Evolutionary conservation across 129 eudicot genomes (phyloP).

Genomic region (Pittosporum tobira): DNA sequence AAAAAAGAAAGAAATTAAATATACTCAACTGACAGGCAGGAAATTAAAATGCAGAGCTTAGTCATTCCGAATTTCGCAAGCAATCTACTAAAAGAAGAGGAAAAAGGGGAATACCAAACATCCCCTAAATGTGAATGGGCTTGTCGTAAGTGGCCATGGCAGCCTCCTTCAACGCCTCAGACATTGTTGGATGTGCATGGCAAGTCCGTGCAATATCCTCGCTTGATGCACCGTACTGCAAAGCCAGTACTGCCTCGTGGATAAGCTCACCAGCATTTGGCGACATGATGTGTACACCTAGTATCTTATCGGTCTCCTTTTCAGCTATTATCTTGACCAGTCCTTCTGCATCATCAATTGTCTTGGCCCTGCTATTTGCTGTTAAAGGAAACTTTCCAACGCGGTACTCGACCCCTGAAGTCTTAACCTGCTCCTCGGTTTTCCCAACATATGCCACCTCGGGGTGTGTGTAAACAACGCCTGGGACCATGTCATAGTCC

Average conservation of each 20-base stretch:
- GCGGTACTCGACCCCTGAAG: constrained; percentile 49
- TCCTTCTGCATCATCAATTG: constrained; percentile 81
- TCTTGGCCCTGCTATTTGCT: constrained; percentile 89
- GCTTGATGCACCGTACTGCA: constrained; percentile 78
- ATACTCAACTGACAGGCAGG: constrained; percentile 6
- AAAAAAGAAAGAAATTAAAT: neutral
- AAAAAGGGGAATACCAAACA: constrained; percentile 3
- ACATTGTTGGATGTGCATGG: constrained; percentile 93
- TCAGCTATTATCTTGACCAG: constrained; percentile 74
- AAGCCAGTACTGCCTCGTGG: constrained; percentile 67
- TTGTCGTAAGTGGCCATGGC: constrained; percentile 89
- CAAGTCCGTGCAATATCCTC: constrained; percentile 91
- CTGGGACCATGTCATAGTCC: constrained; percentile 85
- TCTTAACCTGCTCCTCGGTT: constrained; percentile 88
- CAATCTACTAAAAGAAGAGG: neutral
- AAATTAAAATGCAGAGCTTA: neutral
- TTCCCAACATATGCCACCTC: constrained; percentile 88
- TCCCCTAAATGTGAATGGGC: constrained; percentile 62
- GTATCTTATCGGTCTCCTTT: constrained; percentile 70
- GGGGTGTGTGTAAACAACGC: constrained; percentile 77
- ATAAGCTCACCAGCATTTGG: constrained; percentile 91
- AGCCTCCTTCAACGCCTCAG: constrained; percentile 88
- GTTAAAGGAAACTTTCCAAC: constrained; percentile 76
- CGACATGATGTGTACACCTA: constrained; percentile 79
- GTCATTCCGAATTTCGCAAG: constrained; percentile 7